Percentiles rank a stretch among this genome's conserved stretches.
Conservation (phyloP, 768 basidiomycete genomes). For the Amanita molliuscula region DNA sequence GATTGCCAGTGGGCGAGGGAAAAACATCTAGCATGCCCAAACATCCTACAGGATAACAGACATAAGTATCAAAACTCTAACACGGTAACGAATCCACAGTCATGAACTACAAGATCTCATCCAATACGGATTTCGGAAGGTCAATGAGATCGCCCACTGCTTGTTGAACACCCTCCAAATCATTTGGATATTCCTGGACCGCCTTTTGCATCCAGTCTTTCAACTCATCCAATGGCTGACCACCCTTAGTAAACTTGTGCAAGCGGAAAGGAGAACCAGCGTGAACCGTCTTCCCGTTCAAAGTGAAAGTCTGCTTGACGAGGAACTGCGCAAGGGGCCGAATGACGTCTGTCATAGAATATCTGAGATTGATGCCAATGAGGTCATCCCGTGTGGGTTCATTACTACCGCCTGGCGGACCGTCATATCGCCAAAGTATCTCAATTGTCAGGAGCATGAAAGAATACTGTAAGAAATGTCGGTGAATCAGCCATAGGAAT, state of each 20-base stretch:
- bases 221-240: neutral
- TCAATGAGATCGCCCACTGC: neutral
- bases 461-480: neutral
- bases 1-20: too few relatives aligned
- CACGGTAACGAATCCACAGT: too few relatives aligned
- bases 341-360: neutral
- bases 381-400: neutral
- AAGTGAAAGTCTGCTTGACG: neutral
- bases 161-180: neutral
- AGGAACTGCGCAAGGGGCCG: neutral
- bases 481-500: neutral
- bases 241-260: neutral
- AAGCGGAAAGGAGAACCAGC: neutral
- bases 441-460: neutral
- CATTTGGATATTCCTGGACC: neutral
- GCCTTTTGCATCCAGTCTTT: neutral
- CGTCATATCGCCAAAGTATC: neutral
- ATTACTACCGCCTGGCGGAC: neutral
- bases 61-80: too few relatives aligned
- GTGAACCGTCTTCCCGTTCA: neutral
- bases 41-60: neutral
- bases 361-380: neutral
- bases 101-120: too few relatives aligned
- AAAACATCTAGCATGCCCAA: too few relatives aligned
- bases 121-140: neutral